Evolutionary conservation across 1,139 yeast species (phyloP).

Genomic region (Casaregolazyma suthepensis): DNA sequence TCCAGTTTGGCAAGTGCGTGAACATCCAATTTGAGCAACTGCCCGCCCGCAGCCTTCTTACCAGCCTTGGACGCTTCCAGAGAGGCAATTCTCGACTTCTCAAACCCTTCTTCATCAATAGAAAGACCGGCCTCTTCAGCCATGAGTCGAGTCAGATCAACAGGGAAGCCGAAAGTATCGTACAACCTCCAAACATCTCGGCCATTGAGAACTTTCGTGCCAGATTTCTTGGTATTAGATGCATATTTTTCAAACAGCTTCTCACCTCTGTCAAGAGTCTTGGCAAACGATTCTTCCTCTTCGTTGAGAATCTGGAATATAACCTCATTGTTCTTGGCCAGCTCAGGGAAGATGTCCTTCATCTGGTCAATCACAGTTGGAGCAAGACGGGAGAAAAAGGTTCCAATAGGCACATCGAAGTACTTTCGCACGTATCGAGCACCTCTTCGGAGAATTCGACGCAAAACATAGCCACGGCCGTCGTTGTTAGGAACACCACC

Average conservation of each 20-base stretch:
- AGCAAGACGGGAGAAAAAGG: conserved; percentile 83
- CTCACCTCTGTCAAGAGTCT: conserved; percentile 97
- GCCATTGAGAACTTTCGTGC: conserved; percentile 76
- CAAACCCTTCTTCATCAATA: conserved; percentile 88
- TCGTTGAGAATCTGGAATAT: conserved; percentile 89
- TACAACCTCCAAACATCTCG: conserved; percentile 97
- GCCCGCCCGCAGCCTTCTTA: conserved; percentile 56
- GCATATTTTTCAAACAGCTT: conserved; percentile 93
- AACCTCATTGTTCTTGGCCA: conserved; percentile 61
- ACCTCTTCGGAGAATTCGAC: conserved; percentile 97
- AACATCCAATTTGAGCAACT: conserved; percentile 75
- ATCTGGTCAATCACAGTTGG: conserved; percentile 92
- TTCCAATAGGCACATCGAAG: conserved; percentile 92
- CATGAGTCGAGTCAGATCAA: conserved; percentile 94
- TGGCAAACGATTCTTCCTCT: conserved; percentile 91
- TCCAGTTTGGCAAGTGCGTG: conserved; percentile 63
- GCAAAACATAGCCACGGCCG: conserved; percentile 96
- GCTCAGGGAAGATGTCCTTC: conserved; percentile 84
- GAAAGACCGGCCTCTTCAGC: conserved; percentile 97
- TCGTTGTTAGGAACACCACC: conserved; percentile 99
- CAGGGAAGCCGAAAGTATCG: conserved; percentile 99
- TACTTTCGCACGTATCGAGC: conserved; percentile 95
- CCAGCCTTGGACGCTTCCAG: conserved; percentile 93
- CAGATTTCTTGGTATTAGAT: conserved; percentile 66
- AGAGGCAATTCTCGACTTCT: conserved; percentile 79